phyloP scores from a whole-genome alignment of 768 basidiomycete species.

The Paxillus involutus region DNA sequence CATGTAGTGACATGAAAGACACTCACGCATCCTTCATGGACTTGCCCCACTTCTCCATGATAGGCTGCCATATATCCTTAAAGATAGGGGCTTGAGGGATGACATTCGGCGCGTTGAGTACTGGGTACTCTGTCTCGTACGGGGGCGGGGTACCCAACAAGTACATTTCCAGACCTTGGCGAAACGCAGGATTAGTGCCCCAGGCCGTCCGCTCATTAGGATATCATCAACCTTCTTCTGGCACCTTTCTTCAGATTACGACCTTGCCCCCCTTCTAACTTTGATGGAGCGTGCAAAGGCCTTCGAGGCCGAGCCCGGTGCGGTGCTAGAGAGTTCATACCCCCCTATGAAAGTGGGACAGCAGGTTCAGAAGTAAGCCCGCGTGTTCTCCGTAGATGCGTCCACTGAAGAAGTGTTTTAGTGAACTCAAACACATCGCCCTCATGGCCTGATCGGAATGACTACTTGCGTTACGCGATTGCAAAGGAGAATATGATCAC shows the following conservation, averaged over 20 bases:
- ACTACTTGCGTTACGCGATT: neutral
- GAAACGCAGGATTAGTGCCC: conserved; percentile 52
- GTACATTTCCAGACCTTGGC: conserved; percentile 68
- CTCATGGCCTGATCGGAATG: conserved; percentile 58
- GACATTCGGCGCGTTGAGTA: conserved; percentile 79
- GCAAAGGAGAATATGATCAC: neutral
- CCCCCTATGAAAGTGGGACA: conserved; percentile 81
- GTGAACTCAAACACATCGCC: conserved; percentile 80
- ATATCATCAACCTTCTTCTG: conserved; percentile 97
- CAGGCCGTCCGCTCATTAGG: conserved; percentile 86
- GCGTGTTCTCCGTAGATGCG: neutral
- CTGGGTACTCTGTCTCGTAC: conserved; percentile 76
- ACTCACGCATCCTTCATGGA: conserved; percentile 87
- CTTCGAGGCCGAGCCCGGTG: conserved; percentile 35
- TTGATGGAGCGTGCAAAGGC: conserved; percentile 51
- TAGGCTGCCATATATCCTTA: conserved; percentile 61
- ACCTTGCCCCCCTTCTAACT: conserved; percentile 63
- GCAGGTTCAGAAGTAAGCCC: conserved; percentile 76
- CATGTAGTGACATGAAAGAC: neutral
- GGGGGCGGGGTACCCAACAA: conserved; percentile 62
- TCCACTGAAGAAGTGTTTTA: conserved; percentile 28
- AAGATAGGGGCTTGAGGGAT: conserved; percentile 64
- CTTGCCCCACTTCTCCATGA: conserved; percentile 84
- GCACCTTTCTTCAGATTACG: conserved; percentile 86
- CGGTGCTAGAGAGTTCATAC: conserved; percentile 45